Conservation (phyloP, 2,329 filamentous ascomycete species). For the Lizonia empirigonia region DNA sequence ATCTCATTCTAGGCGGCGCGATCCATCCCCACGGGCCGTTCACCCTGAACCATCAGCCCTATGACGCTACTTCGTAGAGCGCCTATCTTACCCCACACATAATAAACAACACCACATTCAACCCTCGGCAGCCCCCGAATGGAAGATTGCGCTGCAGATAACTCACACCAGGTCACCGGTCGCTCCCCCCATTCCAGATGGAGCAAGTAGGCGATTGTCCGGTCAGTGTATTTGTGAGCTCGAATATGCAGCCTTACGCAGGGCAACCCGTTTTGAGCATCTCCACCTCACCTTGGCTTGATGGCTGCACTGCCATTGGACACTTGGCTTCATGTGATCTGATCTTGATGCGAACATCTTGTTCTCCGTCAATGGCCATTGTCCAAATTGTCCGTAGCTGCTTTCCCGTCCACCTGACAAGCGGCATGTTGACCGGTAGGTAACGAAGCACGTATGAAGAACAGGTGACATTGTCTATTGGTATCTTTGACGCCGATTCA, state of each 20-base stretch:
- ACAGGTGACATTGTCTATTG: conserved; percentile 10
- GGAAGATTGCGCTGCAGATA: not conserved
- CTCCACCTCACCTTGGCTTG: not conserved
- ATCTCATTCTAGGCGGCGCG: conserved; percentile 7
- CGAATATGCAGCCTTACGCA: conserved; percentile 6
- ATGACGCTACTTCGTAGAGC: not conserved
- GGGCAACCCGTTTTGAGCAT: not conserved
- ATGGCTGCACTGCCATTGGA: conserved; percentile 1
- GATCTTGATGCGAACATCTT: not conserved
- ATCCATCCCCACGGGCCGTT: not conserved
- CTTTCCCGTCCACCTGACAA: not conserved
- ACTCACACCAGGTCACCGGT: conserved; percentile 11
- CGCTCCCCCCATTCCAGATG: not conserved
- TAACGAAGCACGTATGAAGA: not conserved
- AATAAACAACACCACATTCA: not conserved
- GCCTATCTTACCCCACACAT: not conserved
- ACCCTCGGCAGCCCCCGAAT: conserved; percentile 1
- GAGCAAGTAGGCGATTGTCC: not conserved
- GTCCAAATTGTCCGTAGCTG: not conserved
- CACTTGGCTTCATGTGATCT: conserved; percentile 4
- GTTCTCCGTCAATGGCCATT: conserved; percentile 2
- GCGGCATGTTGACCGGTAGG: not conserved
- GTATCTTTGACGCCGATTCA: conserved; percentile 20
- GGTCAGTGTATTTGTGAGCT: not conserved
- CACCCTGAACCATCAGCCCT: conserved; percentile 10